Base-by-base conservation (phyloP, 176 grass and related monocot species). In the Neostapfia colusana region DNA sequence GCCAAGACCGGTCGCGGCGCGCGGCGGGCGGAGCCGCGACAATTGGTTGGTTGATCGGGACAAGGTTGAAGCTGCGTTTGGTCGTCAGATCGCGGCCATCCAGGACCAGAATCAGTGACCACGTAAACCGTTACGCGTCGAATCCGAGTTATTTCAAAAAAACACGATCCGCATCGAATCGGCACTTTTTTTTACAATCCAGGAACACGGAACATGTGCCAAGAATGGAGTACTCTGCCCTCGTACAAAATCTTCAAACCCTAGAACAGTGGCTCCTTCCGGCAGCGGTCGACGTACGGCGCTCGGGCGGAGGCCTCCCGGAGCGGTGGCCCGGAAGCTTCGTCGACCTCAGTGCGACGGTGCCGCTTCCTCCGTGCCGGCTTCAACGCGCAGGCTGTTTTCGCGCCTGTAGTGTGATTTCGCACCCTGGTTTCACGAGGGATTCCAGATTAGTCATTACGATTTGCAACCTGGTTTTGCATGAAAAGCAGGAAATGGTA, bases 371-470 rank as follows among this genome's bases (percentile, higher is more conserved):
- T 9, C n/a, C 0, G 60, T 42, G 50, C 60, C 31, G 42, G 35
- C 71, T 65, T 95, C 89, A 20, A 92, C 85, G 34, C 87, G 91
- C 40, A 98, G 81, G 63, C 95, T 95, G 64, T 92, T 98, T 42
- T 98, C 95, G 74, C 95, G 88, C 20, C 88, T 81, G 65, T 82
- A 98, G 21, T 69, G 2, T 24, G 75, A 72, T 79, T 98, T 90
- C 38, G 89, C 91, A 45, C 95, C 91, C 91, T 98, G 84, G 26
- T 51, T 74, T 64, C 5, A 75, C 67, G 73, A 13, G 4, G n/a
- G 45, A 66, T 39, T 21, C 5, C 27, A 65, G 51, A 25, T 40
- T 66, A 26, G 31, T 51, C 28, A 25, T 17, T 64, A 38, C 43
- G 51, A 51, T 94, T 90, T 27, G 80, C 82, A 51, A 71, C 91